These are phyloP conservation scores for Phoenix dactylifera DNA, from an alignment of 176 grass and related monocot species.

Conservation along the genomic window DNA sequence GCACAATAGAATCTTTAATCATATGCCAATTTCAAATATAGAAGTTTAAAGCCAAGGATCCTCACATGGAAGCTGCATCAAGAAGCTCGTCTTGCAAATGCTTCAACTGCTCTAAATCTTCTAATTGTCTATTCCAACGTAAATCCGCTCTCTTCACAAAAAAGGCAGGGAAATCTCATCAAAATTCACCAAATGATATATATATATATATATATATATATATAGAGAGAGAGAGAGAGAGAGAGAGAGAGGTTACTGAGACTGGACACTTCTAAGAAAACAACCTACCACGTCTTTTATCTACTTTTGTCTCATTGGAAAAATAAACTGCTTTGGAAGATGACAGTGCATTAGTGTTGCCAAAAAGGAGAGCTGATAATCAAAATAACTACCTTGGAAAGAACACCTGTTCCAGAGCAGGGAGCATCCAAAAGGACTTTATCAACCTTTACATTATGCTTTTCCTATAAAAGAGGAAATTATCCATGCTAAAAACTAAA, in stretches of 20 bases:
- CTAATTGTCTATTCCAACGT: constrained; percentile 82
- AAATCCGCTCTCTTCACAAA: constrained; percentile 73
- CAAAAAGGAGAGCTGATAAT: constrained; percentile 1
- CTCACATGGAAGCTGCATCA: constrained; percentile 68
- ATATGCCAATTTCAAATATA: neutral
- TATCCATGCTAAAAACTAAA: neutral
- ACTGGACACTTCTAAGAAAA: no score
- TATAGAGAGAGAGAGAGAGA: no score
- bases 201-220: no score
- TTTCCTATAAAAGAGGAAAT: constrained; percentile 33
- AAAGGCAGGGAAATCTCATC: neutral
- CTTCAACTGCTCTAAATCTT: constrained; percentile 78
- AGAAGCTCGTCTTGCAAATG: constrained; percentile 80
- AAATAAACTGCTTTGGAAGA: no score
- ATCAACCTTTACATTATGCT: constrained; percentile 39
- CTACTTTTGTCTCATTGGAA: no score
- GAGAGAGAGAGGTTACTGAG: no score
- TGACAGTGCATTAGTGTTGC: no score
- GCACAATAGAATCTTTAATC: no score
- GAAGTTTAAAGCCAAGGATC: constrained; percentile 7
- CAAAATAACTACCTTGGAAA: constrained; percentile 65
- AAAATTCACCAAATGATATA: neutral
- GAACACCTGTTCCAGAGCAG: constrained; percentile 85
- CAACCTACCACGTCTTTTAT: no score
- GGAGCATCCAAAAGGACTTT: constrained; percentile 89